These are phyloP conservation scores for Boletus rubroflammeus DNA, from an alignment of 768 basidiomycete species.

Conservation along the genomic window DNA sequence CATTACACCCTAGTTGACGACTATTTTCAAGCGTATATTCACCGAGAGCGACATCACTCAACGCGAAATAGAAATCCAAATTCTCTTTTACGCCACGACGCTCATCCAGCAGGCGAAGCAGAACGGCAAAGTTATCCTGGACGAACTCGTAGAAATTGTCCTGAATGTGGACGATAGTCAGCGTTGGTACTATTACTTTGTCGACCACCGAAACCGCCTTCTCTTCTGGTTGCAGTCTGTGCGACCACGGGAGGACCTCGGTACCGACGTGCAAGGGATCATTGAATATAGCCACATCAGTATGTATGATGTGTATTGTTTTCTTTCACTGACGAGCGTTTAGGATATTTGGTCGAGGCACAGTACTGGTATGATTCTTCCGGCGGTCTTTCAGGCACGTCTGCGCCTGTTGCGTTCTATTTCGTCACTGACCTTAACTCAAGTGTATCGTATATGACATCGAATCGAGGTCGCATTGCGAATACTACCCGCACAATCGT, in stretches of 20 bases:
- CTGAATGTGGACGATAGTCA: slow-evolving; percentile 2
- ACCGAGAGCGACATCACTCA: slow-evolving; percentile 10
- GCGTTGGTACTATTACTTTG: slow-evolving; percentile 16
- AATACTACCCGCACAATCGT: slow-evolving; percentile 11
- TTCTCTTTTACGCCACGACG: slow-evolving; percentile 2
- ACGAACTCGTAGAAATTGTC: slow-evolving; percentile 11
- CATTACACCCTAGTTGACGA: not conserved
- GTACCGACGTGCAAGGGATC: slow-evolving; percentile 6
- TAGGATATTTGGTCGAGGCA: slow-evolving; percentile 13
- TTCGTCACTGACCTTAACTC: not conserved
- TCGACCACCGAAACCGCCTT: slow-evolving; percentile 14
- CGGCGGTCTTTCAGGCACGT: not conserved
- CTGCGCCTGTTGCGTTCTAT: not conserved
- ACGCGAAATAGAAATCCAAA: not conserved
- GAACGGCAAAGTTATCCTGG: not conserved
- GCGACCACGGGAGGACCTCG: not conserved
- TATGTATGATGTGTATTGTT: not conserved
- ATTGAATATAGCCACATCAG: slow-evolving; percentile 9
- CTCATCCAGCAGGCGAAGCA: slow-evolving; percentile 6
- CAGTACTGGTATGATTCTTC: slow-evolving; percentile 12
- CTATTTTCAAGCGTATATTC: slow-evolving; percentile 10
- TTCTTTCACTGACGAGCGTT: not conserved
- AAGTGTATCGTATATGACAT: not conserved
- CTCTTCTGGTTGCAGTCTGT: slow-evolving; percentile 16
- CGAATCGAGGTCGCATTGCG: slow-evolving; percentile 13